Base-by-base conservation (phyloP, 2,329 filamentous ascomycete species). In the Cryphonectria japonica region DNA sequence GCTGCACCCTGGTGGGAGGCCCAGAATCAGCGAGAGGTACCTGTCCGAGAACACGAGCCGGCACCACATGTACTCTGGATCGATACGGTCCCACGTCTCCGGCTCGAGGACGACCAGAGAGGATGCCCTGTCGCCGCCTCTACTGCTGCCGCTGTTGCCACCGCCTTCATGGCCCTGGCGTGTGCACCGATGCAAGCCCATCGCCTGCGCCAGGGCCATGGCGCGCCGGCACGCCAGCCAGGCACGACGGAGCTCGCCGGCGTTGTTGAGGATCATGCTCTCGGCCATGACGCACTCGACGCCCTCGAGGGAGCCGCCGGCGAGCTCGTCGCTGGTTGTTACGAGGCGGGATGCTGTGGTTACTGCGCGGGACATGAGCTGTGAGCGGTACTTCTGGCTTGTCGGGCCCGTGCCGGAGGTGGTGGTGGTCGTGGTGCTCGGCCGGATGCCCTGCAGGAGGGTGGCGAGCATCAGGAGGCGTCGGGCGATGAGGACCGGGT, bases 231-330 rank as follows among this genome's bases (percentile, higher is more conserved):
- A 79, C 0, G 79, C 77, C 4, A 87, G 73, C 84, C 84, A 87
- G 0, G 84, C 79, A 0, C 80, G 78, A 0, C 83, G 81, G 2
- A 86, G 77, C 39, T 84, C 81, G 1, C 87, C 87, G 0, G 77
- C 76, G 39, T 86, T 86, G 39, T 82, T 82, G 8, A 83, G 78
- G 73, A 83, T 85, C 32, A 85, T 78, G 16, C 79, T 80, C 72
- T 87, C 82, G 0, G 87, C 78, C 73, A 87, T 79, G n/a, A 88
- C 73, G 67, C 83, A 86, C 71, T 87, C 84, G 7, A 88, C 75
- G 0, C 85, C 85, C 68, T 87, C 85, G 3, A 86, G 67, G 0
- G 82, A 83, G 34, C 77, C 78, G 0, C 77, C 78, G 0, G 84
- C 74, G 0, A 88, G 75, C 2, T 83, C 82, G 66, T 87, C 83